Conservation (phyloP, 2,329 filamentous ascomycete species). For the Nemania sp. region DNA sequence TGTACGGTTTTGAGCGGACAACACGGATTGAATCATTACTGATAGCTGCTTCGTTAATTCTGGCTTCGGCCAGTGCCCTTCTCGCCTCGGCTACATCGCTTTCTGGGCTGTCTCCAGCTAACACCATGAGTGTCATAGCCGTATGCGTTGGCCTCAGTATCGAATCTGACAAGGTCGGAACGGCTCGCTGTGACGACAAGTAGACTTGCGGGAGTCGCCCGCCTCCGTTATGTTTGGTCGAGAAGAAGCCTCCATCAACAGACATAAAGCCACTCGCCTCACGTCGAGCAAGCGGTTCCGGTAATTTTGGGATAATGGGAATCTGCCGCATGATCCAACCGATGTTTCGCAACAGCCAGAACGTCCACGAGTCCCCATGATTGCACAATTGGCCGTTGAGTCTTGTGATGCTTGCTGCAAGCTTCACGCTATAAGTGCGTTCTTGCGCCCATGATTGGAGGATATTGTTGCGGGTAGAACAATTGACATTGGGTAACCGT, state of each 20-base stretch:
- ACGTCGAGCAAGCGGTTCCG: conserved; percentile 12
- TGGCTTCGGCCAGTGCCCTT: conserved; percentile 13
- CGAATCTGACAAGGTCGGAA: conserved; percentile 29
- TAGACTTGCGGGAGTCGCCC: conserved; percentile 34
- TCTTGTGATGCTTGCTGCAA: conserved; percentile 30
- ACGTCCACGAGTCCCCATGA: conserved; percentile 26
- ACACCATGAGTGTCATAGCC: conserved; percentile 29
- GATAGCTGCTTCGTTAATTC: conserved; percentile 19
- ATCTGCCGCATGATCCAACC: conserved; percentile 21
- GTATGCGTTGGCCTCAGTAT: conserved; percentile 24
- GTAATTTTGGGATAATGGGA: conserved; percentile 18
- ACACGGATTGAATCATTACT: conserved; percentile 27
- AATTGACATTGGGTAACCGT: conserved; percentile 15
- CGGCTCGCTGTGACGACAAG: conserved; percentile 14
- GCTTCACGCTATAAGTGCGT: conserved; percentile 27
- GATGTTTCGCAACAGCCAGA: conserved; percentile 30
- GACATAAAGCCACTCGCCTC: conserved; percentile 29
- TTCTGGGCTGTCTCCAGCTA: conserved; percentile 7
- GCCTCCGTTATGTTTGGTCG: conserved; percentile 28
- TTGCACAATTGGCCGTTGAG: conserved; percentile 35
- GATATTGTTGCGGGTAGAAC: conserved; percentile 15
- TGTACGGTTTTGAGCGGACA: conserved; percentile 8
- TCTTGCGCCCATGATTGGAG: conserved; percentile 32
- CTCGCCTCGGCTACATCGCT: conserved; percentile 19
- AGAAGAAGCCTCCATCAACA: conserved; percentile 31